These are phyloP conservation scores for Didymella exigua DNA, from an alignment of 2,329 filamentous ascomycete genomes.

Conservation along the genomic window DNA sequence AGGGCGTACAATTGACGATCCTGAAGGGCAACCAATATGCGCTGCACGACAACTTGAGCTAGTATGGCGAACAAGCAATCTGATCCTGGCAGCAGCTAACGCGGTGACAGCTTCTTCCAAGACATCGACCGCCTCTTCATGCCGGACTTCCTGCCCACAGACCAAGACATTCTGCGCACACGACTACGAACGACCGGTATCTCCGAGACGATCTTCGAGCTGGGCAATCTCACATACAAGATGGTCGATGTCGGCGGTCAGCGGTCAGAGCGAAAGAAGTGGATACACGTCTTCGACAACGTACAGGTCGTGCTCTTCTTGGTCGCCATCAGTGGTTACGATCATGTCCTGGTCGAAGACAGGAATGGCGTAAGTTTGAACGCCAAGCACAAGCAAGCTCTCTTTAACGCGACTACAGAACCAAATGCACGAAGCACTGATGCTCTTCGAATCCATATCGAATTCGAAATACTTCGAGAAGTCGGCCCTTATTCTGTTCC, in stretches of 20 bases:
- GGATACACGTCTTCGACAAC: conserved; percentile 96
- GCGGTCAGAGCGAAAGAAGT: conserved; percentile 92
- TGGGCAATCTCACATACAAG: conserved; percentile 89
- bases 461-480: conserved; percentile 60
- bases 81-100: conserved; percentile 21
- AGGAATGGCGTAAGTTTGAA: conserved; percentile 79
- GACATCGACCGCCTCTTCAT: conserved; percentile 67
- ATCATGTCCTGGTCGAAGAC: conserved; percentile 94
- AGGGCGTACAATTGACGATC: conserved; percentile 84
- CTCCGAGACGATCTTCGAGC: conserved; percentile 91
- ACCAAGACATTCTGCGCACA: conserved; percentile 92
- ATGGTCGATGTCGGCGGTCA: conserved; percentile 97
- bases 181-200: conserved; percentile 92
- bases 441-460: conserved; percentile 60
- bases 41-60: conserved; percentile 91
- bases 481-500: conserved; percentile 58
- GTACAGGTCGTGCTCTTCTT: conserved; percentile 92
- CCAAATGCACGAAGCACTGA: conserved; percentile 62
- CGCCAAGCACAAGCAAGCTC: not conserved
- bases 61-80: conserved; percentile 63
- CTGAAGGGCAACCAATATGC: conserved; percentile 95
- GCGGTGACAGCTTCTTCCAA: conserved; percentile 71
- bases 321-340: conserved; percentile 93
- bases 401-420: conserved; percentile 47
- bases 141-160: conserved; percentile 81